Conservation (phyloP, 495 filamentous ascomycete genomes). For the Penicillium verhagenii region DNA sequence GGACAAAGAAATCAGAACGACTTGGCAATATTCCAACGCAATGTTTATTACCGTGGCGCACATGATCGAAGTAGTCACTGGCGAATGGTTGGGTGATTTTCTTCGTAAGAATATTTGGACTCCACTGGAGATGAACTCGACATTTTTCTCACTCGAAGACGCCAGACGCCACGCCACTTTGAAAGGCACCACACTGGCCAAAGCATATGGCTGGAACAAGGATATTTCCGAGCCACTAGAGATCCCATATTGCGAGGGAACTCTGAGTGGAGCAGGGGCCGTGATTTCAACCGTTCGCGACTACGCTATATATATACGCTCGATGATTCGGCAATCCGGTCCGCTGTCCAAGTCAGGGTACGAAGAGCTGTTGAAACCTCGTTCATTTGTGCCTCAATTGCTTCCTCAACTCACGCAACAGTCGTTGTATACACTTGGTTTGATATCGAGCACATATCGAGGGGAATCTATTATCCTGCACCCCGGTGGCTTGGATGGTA, state of each 20-base stretch:
- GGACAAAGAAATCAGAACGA: conserved; percentile 31
- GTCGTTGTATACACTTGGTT: neutral
- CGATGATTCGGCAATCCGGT: conserved; percentile 27
- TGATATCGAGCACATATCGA: conserved; percentile 8
- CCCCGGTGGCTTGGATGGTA: conserved; percentile 39
- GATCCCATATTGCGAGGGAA: neutral
- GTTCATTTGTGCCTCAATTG: conserved; percentile 24
- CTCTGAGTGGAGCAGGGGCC: conserved; percentile 51
- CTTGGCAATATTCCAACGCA: conserved; percentile 50
- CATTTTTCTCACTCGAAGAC: neutral
- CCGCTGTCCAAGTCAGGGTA: conserved; percentile 33
- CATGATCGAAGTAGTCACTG: conserved; percentile 41
- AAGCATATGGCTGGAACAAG: conserved; percentile 38
- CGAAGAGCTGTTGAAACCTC: conserved; percentile 34
- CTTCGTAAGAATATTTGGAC: conserved; percentile 15
- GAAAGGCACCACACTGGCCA: neutral
- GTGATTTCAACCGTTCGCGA: conserved; percentile 52
- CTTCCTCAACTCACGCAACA: neutral
- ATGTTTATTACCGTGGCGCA: conserved; percentile 48
- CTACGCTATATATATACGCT: conserved; percentile 50
- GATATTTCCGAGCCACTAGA: neutral
- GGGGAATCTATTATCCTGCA: conserved; percentile 33
- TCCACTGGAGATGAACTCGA: neutral
- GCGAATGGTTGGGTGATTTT: conserved; percentile 33
- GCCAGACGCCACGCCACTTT: neutral